A percentile compares a stretch with the other conserved stretches of the same genome.
These are phyloP conservation scores for Hymenoscyphus salicellus DNA, from an alignment of 2,329 filamentous ascomycete species.

Conservation along the genomic window DNA sequence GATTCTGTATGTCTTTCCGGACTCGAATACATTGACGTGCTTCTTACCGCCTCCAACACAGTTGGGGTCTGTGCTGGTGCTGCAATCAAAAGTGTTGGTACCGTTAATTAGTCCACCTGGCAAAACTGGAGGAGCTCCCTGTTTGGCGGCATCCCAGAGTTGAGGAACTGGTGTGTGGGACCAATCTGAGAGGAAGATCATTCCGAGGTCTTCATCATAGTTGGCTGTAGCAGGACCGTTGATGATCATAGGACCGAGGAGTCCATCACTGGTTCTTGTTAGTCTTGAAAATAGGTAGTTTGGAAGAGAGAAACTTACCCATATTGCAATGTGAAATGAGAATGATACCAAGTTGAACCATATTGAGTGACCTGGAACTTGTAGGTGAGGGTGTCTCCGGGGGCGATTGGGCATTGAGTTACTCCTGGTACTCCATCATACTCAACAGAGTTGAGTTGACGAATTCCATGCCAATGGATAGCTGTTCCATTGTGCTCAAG, in stretches of 20 bases:
- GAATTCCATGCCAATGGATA: slow-evolving; percentile 52
- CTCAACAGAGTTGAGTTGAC: slow-evolving; percentile 41
- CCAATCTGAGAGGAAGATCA: slow-evolving; percentile 34
- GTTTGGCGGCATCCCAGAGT: slow-evolving; percentile 29
- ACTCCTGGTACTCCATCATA: slow-evolving; percentile 42
- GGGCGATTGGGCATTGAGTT: slow-evolving; percentile 66
- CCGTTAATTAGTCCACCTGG: slow-evolving; percentile 35
- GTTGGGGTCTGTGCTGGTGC: slow-evolving; percentile 21
- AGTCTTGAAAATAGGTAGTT: slow-evolving; percentile 3
- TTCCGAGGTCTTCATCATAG: slow-evolving; percentile 49
- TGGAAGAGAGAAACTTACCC: slow-evolving; percentile 23
- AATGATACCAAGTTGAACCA: slow-evolving; percentile 36
- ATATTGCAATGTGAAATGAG: slow-evolving; percentile 30
- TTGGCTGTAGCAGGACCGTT: slow-evolving; percentile 56
- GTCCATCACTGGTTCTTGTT: slow-evolving; percentile 40
- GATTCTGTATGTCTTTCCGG: slow-evolving; percentile 43
- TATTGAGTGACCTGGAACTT: slow-evolving; percentile 36
- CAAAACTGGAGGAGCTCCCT: slow-evolving; percentile 25
- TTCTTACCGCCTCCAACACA: slow-evolving; percentile 33
- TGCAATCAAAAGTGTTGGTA: slow-evolving; percentile 31
- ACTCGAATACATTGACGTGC: slow-evolving; percentile 32
- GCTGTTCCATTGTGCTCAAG: slow-evolving; percentile 45
- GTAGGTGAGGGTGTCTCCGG: slow-evolving; percentile 47
- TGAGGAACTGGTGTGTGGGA: slow-evolving; percentile 26
- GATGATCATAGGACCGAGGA: slow-evolving; percentile 56